Evolutionary conservation across 768 basidiomycete species (phyloP), one percentile per base, ranked within the genome.

Genomic region (Pulveroboletus sp.): DNA sequence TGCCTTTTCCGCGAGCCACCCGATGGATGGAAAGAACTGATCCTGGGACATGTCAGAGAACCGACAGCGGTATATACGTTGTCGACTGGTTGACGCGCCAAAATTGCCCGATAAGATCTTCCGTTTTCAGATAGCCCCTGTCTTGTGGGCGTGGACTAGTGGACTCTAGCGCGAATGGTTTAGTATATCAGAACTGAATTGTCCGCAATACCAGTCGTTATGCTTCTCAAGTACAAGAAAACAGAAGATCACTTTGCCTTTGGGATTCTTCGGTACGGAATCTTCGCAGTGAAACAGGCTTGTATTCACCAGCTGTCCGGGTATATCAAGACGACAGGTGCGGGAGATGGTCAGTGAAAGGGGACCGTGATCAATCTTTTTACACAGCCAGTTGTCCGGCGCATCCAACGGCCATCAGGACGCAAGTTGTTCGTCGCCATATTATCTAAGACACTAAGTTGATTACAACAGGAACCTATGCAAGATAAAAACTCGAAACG

Each of bases 1-100:
- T n/a, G 79, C 69, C 53, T 74, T 65, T 30, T 74, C 66, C 8
- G 79, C 85, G 32, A 82, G 65, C 17, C 76, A 63, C 6, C 83
- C 81, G 34, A 87, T 79, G 20, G 73, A 63, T 11, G 82, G 85
- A 60, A 85, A 86, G 45, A 82, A 73, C 29, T 57, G 54, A 47
- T 58, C 47, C 14, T 61, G 40, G 36, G 63, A 39, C 67, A 67
- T 66, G 63, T 20, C n/a, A 11, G 31, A 26, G 43, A 20, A 43
- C n/a, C 2, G 24, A 11, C 2, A 23, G n/a, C 23, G 17, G 26
- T n/a, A 6, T 13, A 32, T 17, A 23, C 6, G 20, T 43, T 7
- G 35, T 16, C n/a, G n/a, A n/a, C n/a, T n/a, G n/a, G n/a, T n/a
- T 8, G 23, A 3, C 16, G 16, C n/a, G 20, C 29, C 20, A 13